These are phyloP conservation scores for Conoideocrella luteorostrata DNA, from an alignment of 2,329 filamentous ascomycete genomes.

Conservation along the genomic window DNA sequence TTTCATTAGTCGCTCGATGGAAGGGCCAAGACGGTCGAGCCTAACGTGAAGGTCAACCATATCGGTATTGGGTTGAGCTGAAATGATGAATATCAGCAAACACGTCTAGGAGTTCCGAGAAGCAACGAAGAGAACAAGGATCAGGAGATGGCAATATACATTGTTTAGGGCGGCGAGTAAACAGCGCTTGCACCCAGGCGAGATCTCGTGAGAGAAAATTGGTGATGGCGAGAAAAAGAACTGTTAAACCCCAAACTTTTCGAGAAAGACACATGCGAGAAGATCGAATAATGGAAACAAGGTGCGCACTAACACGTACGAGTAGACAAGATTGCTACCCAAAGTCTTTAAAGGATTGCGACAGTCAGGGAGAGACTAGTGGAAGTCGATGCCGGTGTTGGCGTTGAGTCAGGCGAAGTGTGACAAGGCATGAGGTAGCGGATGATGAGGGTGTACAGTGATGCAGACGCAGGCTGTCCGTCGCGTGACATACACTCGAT, in stretches of 20 bases:
- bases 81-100: conserved; percentile 1
- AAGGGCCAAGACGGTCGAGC: conserved; percentile 1
- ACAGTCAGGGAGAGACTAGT: neutral
- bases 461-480: too few relatives aligned
- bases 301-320: neutral
- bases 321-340: neutral
- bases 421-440: too few relatives aligned
- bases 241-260: neutral
- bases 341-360: neutral
- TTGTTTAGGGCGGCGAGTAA: neutral
- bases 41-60: neutral
- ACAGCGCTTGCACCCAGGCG: neutral
- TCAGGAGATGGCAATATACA: neutral
- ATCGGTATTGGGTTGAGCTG: neutral
- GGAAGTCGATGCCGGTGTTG: neutral
- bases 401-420: too few relatives aligned
- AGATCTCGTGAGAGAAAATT: conserved; percentile 1
- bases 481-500: too few relatives aligned
- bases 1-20: neutral
- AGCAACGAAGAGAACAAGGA: neutral
- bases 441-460: too few relatives aligned
- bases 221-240: neutral
- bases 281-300: neutral
- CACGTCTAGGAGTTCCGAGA: neutral
- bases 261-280: neutral